Percentiles rank a stretch among this genome's conserved stretches.
phyloP scores from a whole-genome alignment of 2,329 filamentous ascomycete genomes.

The Monilinia fructigena region DNA sequence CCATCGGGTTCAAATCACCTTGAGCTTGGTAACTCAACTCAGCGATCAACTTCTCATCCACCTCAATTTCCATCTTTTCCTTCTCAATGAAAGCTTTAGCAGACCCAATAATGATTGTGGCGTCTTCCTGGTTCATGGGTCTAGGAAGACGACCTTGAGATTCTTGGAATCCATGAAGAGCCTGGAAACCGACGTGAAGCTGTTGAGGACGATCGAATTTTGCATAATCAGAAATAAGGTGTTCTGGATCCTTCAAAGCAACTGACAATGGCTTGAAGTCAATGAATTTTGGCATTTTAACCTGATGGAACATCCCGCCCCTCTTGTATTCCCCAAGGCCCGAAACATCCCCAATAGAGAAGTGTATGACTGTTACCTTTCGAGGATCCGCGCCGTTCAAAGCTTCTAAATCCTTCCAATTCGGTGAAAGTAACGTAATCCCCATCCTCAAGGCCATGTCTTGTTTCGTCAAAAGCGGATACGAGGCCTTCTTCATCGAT shows the following conservation, averaged over 20 bases:
- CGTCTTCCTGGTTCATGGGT: slow-evolving; percentile 83
- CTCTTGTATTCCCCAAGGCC: slow-evolving; percentile 82
- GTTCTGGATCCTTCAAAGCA: slow-evolving; percentile 82
- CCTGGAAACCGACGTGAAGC: slow-evolving; percentile 89
- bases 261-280: slow-evolving; percentile 80
- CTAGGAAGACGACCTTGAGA: slow-evolving; percentile 72
- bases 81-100: slow-evolving; percentile 72
- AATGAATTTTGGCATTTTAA: slow-evolving; percentile 96
- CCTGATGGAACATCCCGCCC: slow-evolving; percentile 88
- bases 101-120: slow-evolving; percentile 70
- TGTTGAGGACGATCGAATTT: slow-evolving; percentile 95
- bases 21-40: slow-evolving; percentile 93
- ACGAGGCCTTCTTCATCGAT: slow-evolving; percentile 90
- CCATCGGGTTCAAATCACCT: slow-evolving; percentile 88
- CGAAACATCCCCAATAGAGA: slow-evolving; percentile 92
- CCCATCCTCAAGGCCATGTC: slow-evolving; percentile 93
- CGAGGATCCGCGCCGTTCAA: slow-evolving; percentile 81
- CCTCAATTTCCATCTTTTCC: slow-evolving; percentile 75
- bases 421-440: slow-evolving; percentile 96
- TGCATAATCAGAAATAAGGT: slow-evolving; percentile 91
- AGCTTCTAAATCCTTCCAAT: slow-evolving; percentile 86
- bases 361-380: slow-evolving; percentile 88
- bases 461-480: slow-evolving; percentile 88
- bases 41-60: slow-evolving; percentile 88
- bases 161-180: slow-evolving; percentile 81